phyloP scores from a whole-genome alignment of 306 rosid genomes.

The Inga oerstediana region DNA sequence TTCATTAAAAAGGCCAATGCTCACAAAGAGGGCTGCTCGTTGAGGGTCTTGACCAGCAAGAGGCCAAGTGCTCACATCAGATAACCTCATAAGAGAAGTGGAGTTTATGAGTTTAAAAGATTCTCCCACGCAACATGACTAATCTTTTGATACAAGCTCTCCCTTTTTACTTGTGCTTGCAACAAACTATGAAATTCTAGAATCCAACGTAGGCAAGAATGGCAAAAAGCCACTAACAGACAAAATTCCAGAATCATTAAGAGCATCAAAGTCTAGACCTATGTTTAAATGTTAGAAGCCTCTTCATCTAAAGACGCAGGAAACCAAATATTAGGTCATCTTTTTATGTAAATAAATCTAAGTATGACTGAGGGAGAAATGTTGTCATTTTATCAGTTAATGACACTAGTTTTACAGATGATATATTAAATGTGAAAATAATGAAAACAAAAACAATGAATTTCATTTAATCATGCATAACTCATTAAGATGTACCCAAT shows the following conservation, averaged over 20 bases:
- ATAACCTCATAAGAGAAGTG: no score
- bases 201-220: background rate
- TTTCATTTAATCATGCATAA: background rate
- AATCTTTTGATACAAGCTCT: no score
- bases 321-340: background rate
- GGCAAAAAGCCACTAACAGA: background rate
- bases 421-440: background rate
- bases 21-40: no score
- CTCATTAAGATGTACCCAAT: background rate
- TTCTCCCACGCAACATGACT: no score
- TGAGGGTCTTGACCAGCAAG: no score
- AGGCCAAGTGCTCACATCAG: no score
- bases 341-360: constrained; percentile 1
- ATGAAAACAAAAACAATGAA: background rate
- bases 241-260: background rate
- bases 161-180: no score
- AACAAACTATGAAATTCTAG: background rate
- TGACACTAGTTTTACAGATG: background rate
- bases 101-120: no score
- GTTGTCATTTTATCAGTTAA: background rate
- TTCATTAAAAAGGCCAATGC: no score
- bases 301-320: background rate
- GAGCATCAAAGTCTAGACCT: background rate
- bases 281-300: background rate
- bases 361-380: background rate